Base-by-base conservation (phyloP, 306 rosid species). In the Biancaea sappan region DNA sequence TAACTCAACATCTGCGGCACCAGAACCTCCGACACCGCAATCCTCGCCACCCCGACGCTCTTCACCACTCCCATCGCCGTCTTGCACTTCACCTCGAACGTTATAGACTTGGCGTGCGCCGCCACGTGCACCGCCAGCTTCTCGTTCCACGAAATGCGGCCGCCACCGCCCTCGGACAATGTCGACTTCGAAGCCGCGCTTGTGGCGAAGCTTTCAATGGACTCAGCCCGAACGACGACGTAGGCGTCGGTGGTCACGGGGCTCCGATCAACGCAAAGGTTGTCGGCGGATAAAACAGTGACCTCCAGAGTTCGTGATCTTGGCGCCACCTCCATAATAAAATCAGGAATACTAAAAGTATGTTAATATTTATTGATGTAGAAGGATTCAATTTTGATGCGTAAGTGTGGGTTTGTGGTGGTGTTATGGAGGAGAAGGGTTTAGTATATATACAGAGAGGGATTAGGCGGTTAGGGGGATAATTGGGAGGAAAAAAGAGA, bases 1-100 rank as follows among this genome's bases (percentile, higher is more conserved):
- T 91, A 88, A 65, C 94, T 76, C 80, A 85, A 29, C 15, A 77
- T 62, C 78, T 90, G 90, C 75, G 50, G 85, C 6, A 84, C 86
- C n/a, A 59, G 2, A 4, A 91, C 78, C 28, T 91, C 92, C 8
- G 91, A 75, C 1, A 76, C 66, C 25, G 86, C 87, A 10, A 91
- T 57, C 34, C 57, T 71, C 0, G 85, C 90, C 0, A 79, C 77
- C 0, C 88, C 92, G 7, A 91, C 58, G 16, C 54, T 53, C 67
- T 47, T 80, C 3, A 10, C 35, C 3, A 10, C 50, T 1, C 84
- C 75, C 37, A 9, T 65, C 3, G 28, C 16, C 6, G 71, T 83
- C 74, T 80, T 80, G 81, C 81, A 74, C 72, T 76, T 85, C 15
- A 91, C 89, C 34, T 83, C 86, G 3, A 88, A 24, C 0, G 83